These are phyloP conservation scores for Talaromyces pinophilus DNA, from an alignment of 2,329 filamentous ascomycete species.

Conservation along the genomic window DNA sequence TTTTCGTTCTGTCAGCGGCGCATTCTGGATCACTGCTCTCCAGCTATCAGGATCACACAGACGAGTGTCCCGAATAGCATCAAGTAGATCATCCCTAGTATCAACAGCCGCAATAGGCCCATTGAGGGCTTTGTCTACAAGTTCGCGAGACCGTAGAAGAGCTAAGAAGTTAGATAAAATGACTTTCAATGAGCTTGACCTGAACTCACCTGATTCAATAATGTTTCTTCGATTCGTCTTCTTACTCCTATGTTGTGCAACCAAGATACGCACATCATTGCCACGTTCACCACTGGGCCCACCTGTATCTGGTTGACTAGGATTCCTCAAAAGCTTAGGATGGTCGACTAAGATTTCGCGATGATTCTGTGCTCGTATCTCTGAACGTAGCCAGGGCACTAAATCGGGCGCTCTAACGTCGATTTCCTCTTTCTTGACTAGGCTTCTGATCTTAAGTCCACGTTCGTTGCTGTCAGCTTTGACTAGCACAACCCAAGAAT, in stretches of 20 bases:
- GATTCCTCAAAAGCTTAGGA: slow-evolving; percentile 46
- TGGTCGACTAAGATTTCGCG: slow-evolving; percentile 52
- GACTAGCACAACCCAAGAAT: slow-evolving; percentile 86
- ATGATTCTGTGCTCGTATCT: slow-evolving; percentile 76
- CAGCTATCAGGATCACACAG: slow-evolving; percentile 81
- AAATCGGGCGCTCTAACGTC: slow-evolving; percentile 75
- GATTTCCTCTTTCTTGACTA: slow-evolving; percentile 75
- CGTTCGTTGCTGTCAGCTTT: slow-evolving; percentile 64
- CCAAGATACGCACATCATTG: slow-evolving; percentile 80
- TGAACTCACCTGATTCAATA: slow-evolving; percentile 71
- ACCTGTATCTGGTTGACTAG: slow-evolving; percentile 44
- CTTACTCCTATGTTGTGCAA: slow-evolving; percentile 80
- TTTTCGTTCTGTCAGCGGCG: slow-evolving; percentile 73
- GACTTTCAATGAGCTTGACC: slow-evolving; percentile 37
- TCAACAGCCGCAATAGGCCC: slow-evolving; percentile 87
- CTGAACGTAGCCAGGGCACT: slow-evolving; percentile 74
- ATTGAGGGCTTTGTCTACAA: slow-evolving; percentile 70
- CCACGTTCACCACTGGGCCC: slow-evolving; percentile 49
- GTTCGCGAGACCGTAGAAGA: slow-evolving; percentile 57
- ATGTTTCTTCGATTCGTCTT: slow-evolving; percentile 88
- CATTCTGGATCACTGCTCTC: slow-evolving; percentile 76
- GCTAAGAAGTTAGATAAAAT: slow-evolving; percentile 38
- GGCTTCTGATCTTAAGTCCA: slow-evolving; percentile 73
- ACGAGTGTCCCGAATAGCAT: slow-evolving; percentile 70
- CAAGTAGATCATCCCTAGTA: slow-evolving; percentile 78